Percentiles rank a stretch among this genome's conserved stretches.
Conservation (phyloP, 2,329 filamentous ascomycete species). For the Macroventuria anomochaeta region DNA sequence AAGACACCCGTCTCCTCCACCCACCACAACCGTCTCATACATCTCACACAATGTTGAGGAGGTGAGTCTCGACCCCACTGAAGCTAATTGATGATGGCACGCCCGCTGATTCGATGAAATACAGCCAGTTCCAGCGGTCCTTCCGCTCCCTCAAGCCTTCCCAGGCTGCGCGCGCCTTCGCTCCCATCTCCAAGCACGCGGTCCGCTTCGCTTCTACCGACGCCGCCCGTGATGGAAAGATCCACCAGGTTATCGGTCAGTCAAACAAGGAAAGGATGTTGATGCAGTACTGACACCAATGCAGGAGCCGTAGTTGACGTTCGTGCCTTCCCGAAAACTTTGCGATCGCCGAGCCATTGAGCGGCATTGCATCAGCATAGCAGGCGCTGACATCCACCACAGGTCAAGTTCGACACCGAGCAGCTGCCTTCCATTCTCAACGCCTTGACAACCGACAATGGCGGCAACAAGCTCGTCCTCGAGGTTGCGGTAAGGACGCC, state of each 20-base stretch:
- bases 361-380: slow-evolving; percentile 33
- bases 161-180: slow-evolving; percentile 57
- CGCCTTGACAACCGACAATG: slow-evolving; percentile 89
- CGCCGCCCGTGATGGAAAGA: slow-evolving; percentile 65
- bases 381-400: slow-evolving; percentile 47
- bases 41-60: slow-evolving; percentile 67
- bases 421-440: slow-evolving; percentile 98
- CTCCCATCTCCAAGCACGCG: slow-evolving; percentile 62
- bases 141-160: slow-evolving; percentile 59
- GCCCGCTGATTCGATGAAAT: slow-evolving; percentile 51
- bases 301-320: slow-evolving; percentile 88
- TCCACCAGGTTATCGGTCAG: slow-evolving; percentile 78
- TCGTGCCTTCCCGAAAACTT: slow-evolving; percentile 59
- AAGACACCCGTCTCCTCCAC: slow-evolving; percentile 39
- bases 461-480: slow-evolving; percentile 90
- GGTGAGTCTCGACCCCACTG: slow-evolving; percentile 52
- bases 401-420: slow-evolving; percentile 97
- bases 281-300: background rate
- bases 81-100: slow-evolving; percentile 49
- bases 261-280: background rate
- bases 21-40: slow-evolving; percentile 46
- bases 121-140: slow-evolving; percentile 41
- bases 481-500: slow-evolving; percentile 84
- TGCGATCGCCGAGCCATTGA: slow-evolving; percentile 36
- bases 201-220: slow-evolving; percentile 69